Conservation (phyloP, 1,139 yeast genomes). For the Yamadazyma songkhlaensis region DNA sequence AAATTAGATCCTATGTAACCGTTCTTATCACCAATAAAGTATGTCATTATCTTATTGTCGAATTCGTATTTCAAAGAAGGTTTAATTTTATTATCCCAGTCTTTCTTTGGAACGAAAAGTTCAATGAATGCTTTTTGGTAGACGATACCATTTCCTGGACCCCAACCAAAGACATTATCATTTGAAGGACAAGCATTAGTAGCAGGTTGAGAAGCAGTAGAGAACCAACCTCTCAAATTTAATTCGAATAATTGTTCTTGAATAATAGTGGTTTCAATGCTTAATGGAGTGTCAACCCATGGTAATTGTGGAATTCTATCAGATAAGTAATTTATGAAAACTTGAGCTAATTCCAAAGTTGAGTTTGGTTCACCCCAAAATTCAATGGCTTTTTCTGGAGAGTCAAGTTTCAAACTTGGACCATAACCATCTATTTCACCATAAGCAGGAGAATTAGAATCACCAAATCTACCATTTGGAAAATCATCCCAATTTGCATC, state of each 20-base stretch:
- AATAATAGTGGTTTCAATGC: conserved; percentile 87
- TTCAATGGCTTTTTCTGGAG: conserved; percentile 65
- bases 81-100: conserved; percentile 59
- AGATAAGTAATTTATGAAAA: conserved; percentile 73
- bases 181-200: conserved; percentile 71
- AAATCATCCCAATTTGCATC: conserved; percentile 99
- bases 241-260: conserved; percentile 85
- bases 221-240: conserved; percentile 74
- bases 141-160: conserved; percentile 85
- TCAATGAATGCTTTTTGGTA: conserved; percentile 93
- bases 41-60: conserved; percentile 50
- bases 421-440: conserved; percentile 99
- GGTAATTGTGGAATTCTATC: conserved; percentile 79
- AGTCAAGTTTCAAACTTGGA: conserved; percentile 71
- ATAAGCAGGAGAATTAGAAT: conserved; percentile 93
- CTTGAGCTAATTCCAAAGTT: conserved; percentile 58
- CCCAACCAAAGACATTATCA: conserved; percentile 96
- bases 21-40: conserved; percentile 64
- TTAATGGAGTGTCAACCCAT: conserved; percentile 84
- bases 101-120: conserved; percentile 75
- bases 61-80: conserved; percentile 49
- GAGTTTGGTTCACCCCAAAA: conserved; percentile 83
- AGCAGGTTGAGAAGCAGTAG: conserved; percentile 96
- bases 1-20: conserved; percentile 64
- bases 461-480: conserved; percentile 97